Conservation (phyloP, 2,329 filamentous ascomycete species). For the Zymoseptoria ardabiliae region DNA sequence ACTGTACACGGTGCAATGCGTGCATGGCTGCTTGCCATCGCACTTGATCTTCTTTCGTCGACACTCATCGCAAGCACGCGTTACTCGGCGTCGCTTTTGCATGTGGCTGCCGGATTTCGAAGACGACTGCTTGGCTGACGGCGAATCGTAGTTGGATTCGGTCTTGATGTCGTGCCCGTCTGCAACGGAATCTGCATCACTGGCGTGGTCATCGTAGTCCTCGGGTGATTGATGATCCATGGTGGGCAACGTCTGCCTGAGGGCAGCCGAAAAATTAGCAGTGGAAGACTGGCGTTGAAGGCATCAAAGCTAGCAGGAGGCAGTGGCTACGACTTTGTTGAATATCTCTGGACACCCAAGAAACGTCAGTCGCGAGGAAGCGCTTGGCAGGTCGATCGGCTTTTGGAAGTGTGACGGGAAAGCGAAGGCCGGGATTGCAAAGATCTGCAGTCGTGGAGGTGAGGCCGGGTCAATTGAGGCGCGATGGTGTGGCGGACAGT, state of each 20-base stretch:
- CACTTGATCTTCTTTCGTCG: conserved; percentile 57
- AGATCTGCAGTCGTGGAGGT: background rate
- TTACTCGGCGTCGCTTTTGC: conserved; percentile 73
- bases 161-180: conserved; percentile 26
- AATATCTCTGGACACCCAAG: background rate
- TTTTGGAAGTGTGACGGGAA: background rate
- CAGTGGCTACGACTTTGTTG: background rate
- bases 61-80: conserved; percentile 82
- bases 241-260: background rate
- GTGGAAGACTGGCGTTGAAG: background rate
- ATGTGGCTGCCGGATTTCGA: conserved; percentile 22
- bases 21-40: conserved; percentile 52
- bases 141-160: conserved; percentile 22
- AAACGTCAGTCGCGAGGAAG: background rate
- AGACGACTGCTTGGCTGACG: conserved; percentile 10
- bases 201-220: conserved; percentile 26
- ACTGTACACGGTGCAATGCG: conserved; percentile 95
- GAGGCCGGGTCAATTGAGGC: background rate
- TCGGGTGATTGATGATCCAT: conserved; percentile 29
- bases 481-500: background rate
- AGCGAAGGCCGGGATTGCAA: background rate
- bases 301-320: background rate
- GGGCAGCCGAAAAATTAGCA: background rate
- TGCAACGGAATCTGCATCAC: conserved; percentile 25
- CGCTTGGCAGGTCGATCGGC: background rate